Evolutionary conservation across 2,329 filamentous ascomycete species (phyloP).

Genomic region (Colletotrichum chrysophilum): DNA sequence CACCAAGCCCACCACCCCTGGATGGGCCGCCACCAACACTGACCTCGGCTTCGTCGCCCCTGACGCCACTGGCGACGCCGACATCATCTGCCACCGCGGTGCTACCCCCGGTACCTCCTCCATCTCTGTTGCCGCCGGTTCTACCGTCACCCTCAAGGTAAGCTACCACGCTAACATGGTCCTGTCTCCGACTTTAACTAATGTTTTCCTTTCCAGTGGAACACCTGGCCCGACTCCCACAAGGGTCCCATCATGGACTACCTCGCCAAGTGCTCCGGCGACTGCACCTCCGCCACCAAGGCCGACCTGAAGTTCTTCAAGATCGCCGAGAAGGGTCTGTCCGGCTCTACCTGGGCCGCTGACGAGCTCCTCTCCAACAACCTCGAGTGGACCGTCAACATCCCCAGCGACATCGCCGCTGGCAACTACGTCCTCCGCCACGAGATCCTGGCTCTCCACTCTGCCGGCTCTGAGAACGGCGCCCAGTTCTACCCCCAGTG

Average conservation of each 20-base stretch:
- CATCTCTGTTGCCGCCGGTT: slow-evolving; percentile 61
- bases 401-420: slow-evolving; percentile 50
- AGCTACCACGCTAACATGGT: rapidly evolving
- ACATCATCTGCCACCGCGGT: slow-evolving; percentile 54
- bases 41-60: slow-evolving; percentile 51
- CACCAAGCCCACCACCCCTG: slow-evolving; percentile 31
- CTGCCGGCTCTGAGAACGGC: slow-evolving; percentile 41
- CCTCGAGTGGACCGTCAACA: slow-evolving; percentile 49
- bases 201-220: slow-evolving; percentile 47
- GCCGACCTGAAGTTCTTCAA: slow-evolving; percentile 62
- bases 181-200: neutral
- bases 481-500: slow-evolving; percentile 60
- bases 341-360: slow-evolving; percentile 58
- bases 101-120: slow-evolving; percentile 45
- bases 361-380: slow-evolving; percentile 55
- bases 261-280: slow-evolving; percentile 61
- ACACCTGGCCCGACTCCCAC: slow-evolving; percentile 66
- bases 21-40: slow-evolving; percentile 30
- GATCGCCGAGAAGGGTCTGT: slow-evolving; percentile 59
- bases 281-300: slow-evolving; percentile 59
- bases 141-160: slow-evolving; percentile 56
- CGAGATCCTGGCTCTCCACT: slow-evolving; percentile 62
- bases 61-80: slow-evolving; percentile 37
- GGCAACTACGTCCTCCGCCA: slow-evolving; percentile 62
- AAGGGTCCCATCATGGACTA: slow-evolving; percentile 68